Conservation (phyloP, 2,329 filamentous ascomycete species). For the Penicillium sp. region DNA sequence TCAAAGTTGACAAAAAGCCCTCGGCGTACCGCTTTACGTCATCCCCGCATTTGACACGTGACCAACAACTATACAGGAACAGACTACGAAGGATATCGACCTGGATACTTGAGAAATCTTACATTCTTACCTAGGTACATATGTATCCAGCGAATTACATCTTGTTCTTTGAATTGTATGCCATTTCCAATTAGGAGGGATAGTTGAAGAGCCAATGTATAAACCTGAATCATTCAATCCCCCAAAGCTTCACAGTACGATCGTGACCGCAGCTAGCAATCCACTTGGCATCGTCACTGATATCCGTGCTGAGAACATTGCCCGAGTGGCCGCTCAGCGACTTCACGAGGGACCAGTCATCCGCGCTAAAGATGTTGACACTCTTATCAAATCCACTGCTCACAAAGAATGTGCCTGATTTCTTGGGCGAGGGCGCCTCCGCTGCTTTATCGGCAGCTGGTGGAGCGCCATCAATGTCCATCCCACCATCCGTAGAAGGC, state of each 20-base stretch:
- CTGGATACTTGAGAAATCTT: neutral
- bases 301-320: constrained; percentile 86
- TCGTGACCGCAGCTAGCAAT: constrained; percentile 95
- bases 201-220: neutral
- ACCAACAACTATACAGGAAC: neutral
- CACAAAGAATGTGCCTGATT: constrained; percentile 87
- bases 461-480: constrained; percentile 33
- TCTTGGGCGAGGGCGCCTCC: constrained; percentile 64
- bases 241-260: constrained; percentile 94
- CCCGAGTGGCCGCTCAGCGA: constrained; percentile 86
- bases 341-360: constrained; percentile 91
- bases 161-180: neutral
- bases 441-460: constrained; percentile 15
- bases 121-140: too few species aligned
- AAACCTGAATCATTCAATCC: constrained; percentile 64
- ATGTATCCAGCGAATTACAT: neutral
- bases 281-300: constrained; percentile 82
- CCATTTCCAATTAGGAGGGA: neutral
- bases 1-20: neutral
- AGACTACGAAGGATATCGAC: neutral
- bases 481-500: constrained; percentile 59
- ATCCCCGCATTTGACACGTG: constrained; percentile 23
- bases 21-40: constrained; percentile 20
- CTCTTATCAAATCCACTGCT: constrained; percentile 90
- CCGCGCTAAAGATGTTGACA: constrained; percentile 92